Base-by-base conservation (phyloP, 768 basidiomycete species). In the Boletus edulis region DNA sequence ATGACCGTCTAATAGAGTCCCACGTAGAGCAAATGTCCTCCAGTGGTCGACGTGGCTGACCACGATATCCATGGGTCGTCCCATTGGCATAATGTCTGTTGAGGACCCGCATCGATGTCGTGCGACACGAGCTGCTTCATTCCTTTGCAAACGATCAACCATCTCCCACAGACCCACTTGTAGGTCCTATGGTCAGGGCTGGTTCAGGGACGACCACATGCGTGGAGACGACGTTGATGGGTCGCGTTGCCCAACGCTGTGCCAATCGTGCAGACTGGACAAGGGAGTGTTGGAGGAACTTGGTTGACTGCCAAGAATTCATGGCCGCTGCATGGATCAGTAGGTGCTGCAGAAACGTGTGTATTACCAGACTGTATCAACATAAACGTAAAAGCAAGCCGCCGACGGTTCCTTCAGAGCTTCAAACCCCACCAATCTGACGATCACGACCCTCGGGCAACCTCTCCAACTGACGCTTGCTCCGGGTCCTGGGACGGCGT, bases 391-490 rank as follows among this genome's bases (percentile, higher is more conserved):
- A 52, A 29, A 18, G n/a, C 22, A 47, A 24, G 32, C 13, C 11
- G 35, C 38, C 35, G 20, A 34, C 20, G 18, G 34, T 34, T 34
- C 47, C 20, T 34, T 63, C 22, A 59, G 40, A 57, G 47, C 20
- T 34, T 63, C 27, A 59, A 43, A 57, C 42, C 5, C 67, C 67
- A 43, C 67, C 56, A 27, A 70, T 29, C 62, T 66, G 60, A 46
- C 66, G 66, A 49, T 66, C 75, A 60, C 89, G 77, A 65, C 89
- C 86, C 67, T 85, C 82, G 5, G 89, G 89, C 78, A 81, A 78
- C 52, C 83, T 74, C 43, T 80, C 76, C 52, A 85, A 66, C 73
- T 87, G 83, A 43, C 71, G 75, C 73, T 81, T 79, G 59, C 85
- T 84, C 62, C 89, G 76, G 54, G 87, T 78, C 60, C 87, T 73